These are phyloP conservation scores for Emmonsia crescens DNA, from an alignment of 2,329 filamentous ascomycete species.

Conservation along the genomic window DNA sequence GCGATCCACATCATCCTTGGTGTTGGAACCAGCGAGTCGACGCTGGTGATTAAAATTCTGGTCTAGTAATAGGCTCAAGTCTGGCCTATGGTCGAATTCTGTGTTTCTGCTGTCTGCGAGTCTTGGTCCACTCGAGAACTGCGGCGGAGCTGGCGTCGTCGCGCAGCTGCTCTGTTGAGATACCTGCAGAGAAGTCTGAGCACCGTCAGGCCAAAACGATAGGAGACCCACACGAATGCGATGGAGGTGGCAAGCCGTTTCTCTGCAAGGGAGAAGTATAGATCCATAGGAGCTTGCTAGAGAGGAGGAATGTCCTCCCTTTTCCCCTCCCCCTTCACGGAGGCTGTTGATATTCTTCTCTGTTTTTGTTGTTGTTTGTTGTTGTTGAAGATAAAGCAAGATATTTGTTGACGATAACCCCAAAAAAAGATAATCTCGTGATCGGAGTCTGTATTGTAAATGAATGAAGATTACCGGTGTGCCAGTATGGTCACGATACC, in stretches of 20 bases:
- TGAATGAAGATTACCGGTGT: not conserved
- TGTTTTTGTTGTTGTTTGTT: not conserved
- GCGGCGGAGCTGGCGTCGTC: not conserved
- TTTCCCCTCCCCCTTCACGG: not conserved
- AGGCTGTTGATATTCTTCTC: not conserved
- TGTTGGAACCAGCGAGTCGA: not conserved
- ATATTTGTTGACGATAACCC: not conserved
- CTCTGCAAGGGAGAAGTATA: conserved; percentile 12
- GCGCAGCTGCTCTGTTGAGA: conserved; percentile 6
- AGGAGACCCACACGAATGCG: conserved; percentile 8
- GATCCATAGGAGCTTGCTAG: conserved; percentile 7
- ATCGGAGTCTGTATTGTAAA: not conserved
- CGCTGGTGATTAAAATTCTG: not conserved
- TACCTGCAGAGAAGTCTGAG: not conserved
- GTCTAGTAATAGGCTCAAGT: not conserved
- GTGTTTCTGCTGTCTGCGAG: not conserved
- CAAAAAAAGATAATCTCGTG: not conserved
- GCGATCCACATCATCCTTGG: not conserved
- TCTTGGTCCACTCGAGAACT: not conserved
- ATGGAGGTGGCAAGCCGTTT: conserved; percentile 11
- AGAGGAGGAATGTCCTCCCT: not conserved
- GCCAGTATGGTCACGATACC: not conserved
- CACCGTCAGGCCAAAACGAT: conserved; percentile 3
- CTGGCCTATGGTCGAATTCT: not conserved
- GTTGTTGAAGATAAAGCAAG: not conserved